Evolutionary conservation across 2,329 filamentous ascomycete species (phyloP).

Genomic region (Penicillium capsulatum): DNA sequence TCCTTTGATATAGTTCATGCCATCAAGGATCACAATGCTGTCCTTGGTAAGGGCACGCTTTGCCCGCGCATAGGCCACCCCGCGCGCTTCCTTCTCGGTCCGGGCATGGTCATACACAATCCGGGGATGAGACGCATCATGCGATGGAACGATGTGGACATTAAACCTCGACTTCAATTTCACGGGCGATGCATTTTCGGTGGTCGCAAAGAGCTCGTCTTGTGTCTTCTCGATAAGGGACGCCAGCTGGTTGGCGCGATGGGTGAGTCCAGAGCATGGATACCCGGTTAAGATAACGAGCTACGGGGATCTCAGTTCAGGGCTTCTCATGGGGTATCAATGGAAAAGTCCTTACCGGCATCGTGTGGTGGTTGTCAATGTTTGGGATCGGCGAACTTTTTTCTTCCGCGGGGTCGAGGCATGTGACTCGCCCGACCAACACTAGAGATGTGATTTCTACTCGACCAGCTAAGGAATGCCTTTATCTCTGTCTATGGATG

Average conservation of each 20-base stretch:
- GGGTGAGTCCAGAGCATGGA: conserved; percentile 60
- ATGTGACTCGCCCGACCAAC: conserved; percentile 15
- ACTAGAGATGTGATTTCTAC: too few relatives aligned
- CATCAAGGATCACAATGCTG: conserved; percentile 60
- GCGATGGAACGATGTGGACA: conserved; percentile 38
- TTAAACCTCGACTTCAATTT: conserved; percentile 43
- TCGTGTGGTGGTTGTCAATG: conserved; percentile 13
- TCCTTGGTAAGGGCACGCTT: conserved; percentile 56
- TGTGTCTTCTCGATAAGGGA: conserved; percentile 47
- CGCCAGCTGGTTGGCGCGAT: conserved; percentile 56
- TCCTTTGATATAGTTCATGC: conserved; percentile 66
- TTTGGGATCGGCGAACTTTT: conserved; percentile 15
- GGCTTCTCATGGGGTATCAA: not conserved
- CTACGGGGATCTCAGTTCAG: conserved; percentile 31
- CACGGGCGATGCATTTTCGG: conserved; percentile 30
- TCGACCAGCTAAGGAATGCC: too few relatives aligned
- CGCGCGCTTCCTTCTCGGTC: conserved; percentile 61
- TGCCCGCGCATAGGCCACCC: conserved; percentile 57
- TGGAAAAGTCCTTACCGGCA: conserved; percentile 25
- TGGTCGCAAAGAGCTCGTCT: conserved; percentile 42
- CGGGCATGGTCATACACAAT: conserved; percentile 55
- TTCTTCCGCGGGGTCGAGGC: conserved; percentile 18
- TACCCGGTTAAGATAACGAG: conserved; percentile 60
- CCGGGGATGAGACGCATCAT: conserved; percentile 43
- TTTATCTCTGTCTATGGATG: too few relatives aligned